These are phyloP conservation scores for Nowakowskiella sp. DNA, from an alignment of 192 early-diverging fungal species.

Conservation along the genomic window DNA sequence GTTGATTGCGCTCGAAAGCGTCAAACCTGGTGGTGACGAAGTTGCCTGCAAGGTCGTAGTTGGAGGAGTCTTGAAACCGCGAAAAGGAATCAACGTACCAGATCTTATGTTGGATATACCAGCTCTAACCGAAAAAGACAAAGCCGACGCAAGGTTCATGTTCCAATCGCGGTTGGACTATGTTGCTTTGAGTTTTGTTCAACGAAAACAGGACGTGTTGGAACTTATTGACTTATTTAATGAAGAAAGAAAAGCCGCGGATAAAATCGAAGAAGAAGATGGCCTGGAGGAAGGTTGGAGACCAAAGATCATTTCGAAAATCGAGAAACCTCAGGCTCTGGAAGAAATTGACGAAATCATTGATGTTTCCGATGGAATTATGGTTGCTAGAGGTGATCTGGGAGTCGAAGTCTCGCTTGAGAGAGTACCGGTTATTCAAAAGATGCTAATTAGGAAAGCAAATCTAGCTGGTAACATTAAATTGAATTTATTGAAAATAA, in stretches of 20 bases:
- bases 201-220: constrained; percentile 38
- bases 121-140: constrained; percentile 51
- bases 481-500: too few species aligned
- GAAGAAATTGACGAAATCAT: constrained; percentile 48
- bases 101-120: constrained; percentile 39
- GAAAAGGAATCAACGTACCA: constrained; percentile 53
- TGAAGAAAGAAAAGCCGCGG: constrained; percentile 34
- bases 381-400: constrained; percentile 53
- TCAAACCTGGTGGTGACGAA: constrained; percentile 23
- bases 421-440: constrained; percentile 48
- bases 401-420: constrained; percentile 46
- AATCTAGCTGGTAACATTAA: constrained; percentile 38
- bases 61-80: constrained; percentile 37
- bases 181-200: constrained; percentile 44
- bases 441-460: constrained; percentile 43
- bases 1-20: constrained; percentile 29
- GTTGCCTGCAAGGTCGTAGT: constrained; percentile 36
- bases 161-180: constrained; percentile 41
- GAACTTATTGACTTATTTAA: constrained; percentile 36
- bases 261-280: constrained; percentile 6
- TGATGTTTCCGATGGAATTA: constrained; percentile 41
- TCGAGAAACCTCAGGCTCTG: constrained; percentile 49
- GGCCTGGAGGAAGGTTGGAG: constrained; percentile 38
- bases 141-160: constrained; percentile 34
- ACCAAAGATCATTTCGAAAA: constrained; percentile 48